Percentiles rank a stretch among this genome's conserved stretches.
phyloP scores from a whole-genome alignment of 2,329 filamentous ascomycete species.

The Hymenoscyphus repandus region DNA sequence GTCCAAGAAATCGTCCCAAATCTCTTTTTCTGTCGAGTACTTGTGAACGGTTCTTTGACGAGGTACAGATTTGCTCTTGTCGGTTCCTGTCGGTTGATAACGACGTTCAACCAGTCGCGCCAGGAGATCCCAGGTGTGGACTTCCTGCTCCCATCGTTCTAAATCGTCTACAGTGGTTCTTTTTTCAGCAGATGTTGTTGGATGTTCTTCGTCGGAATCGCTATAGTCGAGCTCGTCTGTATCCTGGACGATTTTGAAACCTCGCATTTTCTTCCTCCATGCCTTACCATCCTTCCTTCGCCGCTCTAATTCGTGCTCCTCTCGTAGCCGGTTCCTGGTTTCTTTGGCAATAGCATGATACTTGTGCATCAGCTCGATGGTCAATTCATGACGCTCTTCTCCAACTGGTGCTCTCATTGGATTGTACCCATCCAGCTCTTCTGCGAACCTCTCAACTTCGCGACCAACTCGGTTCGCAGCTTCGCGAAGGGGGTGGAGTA shows the following conservation, averaged over 20 bases:
- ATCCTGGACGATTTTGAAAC: slow-evolving; percentile 25
- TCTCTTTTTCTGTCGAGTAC: slow-evolving; percentile 54
- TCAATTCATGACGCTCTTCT: slow-evolving; percentile 55
- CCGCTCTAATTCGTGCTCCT: slow-evolving; percentile 32
- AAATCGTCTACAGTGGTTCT: slow-evolving; percentile 43
- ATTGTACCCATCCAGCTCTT: slow-evolving; percentile 71
- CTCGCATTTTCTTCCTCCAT: slow-evolving; percentile 34
- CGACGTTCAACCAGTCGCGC: slow-evolving; percentile 58
- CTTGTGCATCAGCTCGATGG: slow-evolving; percentile 61
- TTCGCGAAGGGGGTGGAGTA: slow-evolving; percentile 55
- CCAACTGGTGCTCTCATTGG: slow-evolving; percentile 42
- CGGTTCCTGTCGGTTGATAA: slow-evolving; percentile 40
- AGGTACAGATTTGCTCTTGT: slow-evolving; percentile 15
- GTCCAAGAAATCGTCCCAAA: slow-evolving; percentile 71
- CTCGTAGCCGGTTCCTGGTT: slow-evolving; percentile 39
- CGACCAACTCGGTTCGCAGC: slow-evolving; percentile 66
- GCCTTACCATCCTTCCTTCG: slow-evolving; percentile 22
- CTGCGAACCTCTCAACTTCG: slow-evolving; percentile 84
- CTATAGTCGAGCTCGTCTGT: slow-evolving; percentile 36
- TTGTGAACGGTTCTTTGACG: slow-evolving; percentile 34
- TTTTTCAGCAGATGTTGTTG: slow-evolving; percentile 4
- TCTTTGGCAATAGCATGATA: slow-evolving; percentile 55
- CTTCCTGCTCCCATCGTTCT: slow-evolving; percentile 71
- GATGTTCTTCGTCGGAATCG: slow-evolving; percentile 47
- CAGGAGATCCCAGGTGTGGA: slow-evolving; percentile 86